Evolutionary conservation across 2,329 filamentous ascomycete genomes (phyloP).

Genomic region (Podosphaera xanthii): DNA sequence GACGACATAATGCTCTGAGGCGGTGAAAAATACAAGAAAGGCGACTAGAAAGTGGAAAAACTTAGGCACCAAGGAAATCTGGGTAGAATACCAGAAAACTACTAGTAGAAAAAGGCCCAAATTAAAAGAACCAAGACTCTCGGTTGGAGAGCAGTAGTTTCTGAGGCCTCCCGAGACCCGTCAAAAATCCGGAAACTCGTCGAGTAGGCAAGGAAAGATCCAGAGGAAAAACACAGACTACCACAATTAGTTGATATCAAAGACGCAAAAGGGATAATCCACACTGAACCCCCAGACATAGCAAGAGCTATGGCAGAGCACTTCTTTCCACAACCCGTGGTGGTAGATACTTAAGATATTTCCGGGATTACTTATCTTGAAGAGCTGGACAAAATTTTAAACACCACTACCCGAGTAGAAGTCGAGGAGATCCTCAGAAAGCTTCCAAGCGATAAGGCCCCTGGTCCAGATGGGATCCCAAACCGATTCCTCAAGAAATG

Average conservation of each 20-base stretch:
- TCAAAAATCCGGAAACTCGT: not conserved
- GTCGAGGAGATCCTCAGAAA: not conserved
- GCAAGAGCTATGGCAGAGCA: not conserved
- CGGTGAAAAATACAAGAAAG: not conserved
- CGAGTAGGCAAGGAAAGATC: not conserved
- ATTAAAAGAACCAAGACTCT: not conserved
- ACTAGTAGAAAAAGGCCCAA: not conserved
- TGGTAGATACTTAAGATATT: not conserved
- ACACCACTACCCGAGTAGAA: not conserved
- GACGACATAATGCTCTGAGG: too few species aligned
- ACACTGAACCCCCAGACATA: not conserved
- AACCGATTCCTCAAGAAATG: not conserved
- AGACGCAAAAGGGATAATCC: not conserved
- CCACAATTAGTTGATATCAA: not conserved
- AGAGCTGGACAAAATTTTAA: not conserved
- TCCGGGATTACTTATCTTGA: constrained; percentile 2
- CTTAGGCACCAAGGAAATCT: not conserved
- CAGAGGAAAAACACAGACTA: not conserved
- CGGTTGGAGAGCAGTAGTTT: not conserved
- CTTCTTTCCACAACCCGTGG: not conserved
- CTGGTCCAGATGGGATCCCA: not conserved
- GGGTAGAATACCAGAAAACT: not conserved
- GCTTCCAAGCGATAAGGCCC: not conserved
- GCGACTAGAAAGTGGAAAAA: not conserved
- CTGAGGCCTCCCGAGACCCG: not conserved